Evolutionary conservation across 2,329 filamentous ascomycete species (phyloP), one percentile per base, ranked within the genome.

Genomic region (Trichoderma koningii): DNA sequence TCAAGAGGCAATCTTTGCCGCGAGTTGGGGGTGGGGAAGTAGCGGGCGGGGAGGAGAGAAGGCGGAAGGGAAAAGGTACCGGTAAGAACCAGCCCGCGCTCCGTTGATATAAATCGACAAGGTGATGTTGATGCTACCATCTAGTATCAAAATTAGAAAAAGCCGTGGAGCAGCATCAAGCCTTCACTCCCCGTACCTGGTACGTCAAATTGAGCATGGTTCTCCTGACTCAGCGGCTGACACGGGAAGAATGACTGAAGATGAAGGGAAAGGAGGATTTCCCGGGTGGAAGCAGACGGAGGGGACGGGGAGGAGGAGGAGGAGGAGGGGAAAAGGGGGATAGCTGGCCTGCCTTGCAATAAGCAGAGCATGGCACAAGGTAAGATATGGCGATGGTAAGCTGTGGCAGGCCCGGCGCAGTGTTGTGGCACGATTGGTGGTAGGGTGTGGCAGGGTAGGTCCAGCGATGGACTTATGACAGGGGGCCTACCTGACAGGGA

Each of bases 301-400:
- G 21, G 21, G 21, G 21, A 23, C n/a, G 44, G 30, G 21, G 19
- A 50, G 3, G 45, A 28, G 17, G 42, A 45, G 12, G n/a, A 38
- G 28, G 41, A 45, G 42, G 28, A 19, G 17, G 44, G 44, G 44
- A 19, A 38, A 21, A 23, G 50, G 48, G 50, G 55, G 42, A 12
- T 2, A 14, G 12, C 34, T 55, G 60, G 47, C 41, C 26, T 55
- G 60, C 55, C 60, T 63, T 26, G 55, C 63, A 12, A 65, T 57
- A 45, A 47, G 42, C 26, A 65, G 41, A 50, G 45, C 63, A 64
- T 59, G 55, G 55, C 55, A 45, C 38, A 52, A 47, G 63, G 55
- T 45, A 59, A 65, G 63, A 52, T 56, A 65, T 61, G 63, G 55
- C 63, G 45, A 52, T 41, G 23, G 63, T 48, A 59, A 60, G 56